phyloP scores from a whole-genome alignment of 306 rosid genomes.

The Hippophae rhamnoides region DNA sequence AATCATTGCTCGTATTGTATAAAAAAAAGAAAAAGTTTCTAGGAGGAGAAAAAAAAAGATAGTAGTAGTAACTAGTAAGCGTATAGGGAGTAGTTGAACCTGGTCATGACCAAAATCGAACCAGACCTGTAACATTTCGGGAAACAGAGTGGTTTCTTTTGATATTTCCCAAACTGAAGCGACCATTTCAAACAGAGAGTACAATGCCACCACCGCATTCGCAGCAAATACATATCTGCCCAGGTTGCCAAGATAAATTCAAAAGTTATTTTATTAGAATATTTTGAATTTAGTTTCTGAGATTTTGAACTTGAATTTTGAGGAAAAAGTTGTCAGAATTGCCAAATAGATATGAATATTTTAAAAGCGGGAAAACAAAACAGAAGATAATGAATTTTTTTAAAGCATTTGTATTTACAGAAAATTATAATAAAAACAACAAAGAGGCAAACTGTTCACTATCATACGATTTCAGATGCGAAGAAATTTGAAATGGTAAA shows the following conservation, averaged over 20 bases:
- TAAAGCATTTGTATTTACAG: not conserved
- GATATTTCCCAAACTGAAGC: slow-evolving; percentile 94
- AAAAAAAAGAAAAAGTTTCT: not conserved
- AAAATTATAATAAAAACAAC: too few species aligned
- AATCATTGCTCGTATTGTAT: slow-evolving; percentile 12
- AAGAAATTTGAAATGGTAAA: too few species aligned
- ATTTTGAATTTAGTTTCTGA: too few species aligned
- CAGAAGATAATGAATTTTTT: not conserved
- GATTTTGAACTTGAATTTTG: too few species aligned
- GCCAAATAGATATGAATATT: not conserved
- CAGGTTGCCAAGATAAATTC: not conserved
- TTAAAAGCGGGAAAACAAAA: slow-evolving; percentile 9
- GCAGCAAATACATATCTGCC: slow-evolving; percentile 84
- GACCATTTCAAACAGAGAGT: slow-evolving; percentile 76
- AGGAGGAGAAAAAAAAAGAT: not conserved
- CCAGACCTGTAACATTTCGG: slow-evolving; percentile 85
- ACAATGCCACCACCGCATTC: slow-evolving; percentile 66
- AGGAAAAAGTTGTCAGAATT: too few species aligned
- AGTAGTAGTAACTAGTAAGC: not conserved
- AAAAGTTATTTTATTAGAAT: too few species aligned
- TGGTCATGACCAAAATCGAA: slow-evolving; percentile 98
- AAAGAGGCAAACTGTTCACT: too few species aligned
- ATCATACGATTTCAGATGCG: too few species aligned
- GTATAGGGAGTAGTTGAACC: slow-evolving; percentile 27
- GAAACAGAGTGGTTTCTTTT: slow-evolving; percentile 68